Evolutionary conservation across 176 grass and related monocot species (phyloP).

Genomic region (Paspalum notatum): DNA sequence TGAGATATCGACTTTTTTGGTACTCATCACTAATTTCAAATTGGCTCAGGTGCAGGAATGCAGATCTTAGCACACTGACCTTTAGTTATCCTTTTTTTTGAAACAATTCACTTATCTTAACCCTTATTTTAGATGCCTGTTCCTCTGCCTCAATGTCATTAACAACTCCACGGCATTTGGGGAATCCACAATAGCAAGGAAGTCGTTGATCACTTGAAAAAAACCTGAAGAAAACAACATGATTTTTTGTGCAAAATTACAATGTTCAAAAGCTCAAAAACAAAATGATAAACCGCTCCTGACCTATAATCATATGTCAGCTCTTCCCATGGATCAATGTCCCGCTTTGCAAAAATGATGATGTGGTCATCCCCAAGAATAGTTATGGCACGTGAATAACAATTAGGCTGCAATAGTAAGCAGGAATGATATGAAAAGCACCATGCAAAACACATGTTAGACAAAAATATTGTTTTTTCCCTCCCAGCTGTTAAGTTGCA

Average conservation of each 20-base stretch:
- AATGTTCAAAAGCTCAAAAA: conserved; percentile 26
- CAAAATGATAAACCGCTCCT: conserved; percentile 28
- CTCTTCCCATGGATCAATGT: conserved; percentile 97
- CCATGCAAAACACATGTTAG: conserved; percentile 18
- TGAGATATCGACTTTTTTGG: neutral
- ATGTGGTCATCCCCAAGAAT: conserved; percentile 89
- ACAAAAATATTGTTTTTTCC: neutral
- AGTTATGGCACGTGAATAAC: conserved; percentile 96
- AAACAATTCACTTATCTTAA: conserved; percentile 72
- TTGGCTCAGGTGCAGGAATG: conserved; percentile 9
- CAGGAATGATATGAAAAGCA: conserved; percentile 33
- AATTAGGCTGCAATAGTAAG: conserved; percentile 79
- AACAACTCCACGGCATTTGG: conserved; percentile 91
- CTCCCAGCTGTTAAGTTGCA: neutral
- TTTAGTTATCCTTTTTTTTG: conserved; percentile 57
- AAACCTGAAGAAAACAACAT: conserved; percentile 68
- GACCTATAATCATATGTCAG: conserved; percentile 98
- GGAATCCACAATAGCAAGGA: conserved; percentile 89
- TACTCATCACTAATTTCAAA: neutral
- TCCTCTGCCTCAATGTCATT: conserved; percentile 90
- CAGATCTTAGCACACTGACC: conserved; percentile 39
- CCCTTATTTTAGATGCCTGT: conserved; percentile 72
- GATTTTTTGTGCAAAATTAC: conserved; percentile 47
- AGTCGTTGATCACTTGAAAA: conserved; percentile 84
- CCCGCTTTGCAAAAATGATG: conserved; percentile 96